Evolutionary conservation across 257 asterid genomes (phyloP).

Genomic region (Nicotiana noctiflora): DNA sequence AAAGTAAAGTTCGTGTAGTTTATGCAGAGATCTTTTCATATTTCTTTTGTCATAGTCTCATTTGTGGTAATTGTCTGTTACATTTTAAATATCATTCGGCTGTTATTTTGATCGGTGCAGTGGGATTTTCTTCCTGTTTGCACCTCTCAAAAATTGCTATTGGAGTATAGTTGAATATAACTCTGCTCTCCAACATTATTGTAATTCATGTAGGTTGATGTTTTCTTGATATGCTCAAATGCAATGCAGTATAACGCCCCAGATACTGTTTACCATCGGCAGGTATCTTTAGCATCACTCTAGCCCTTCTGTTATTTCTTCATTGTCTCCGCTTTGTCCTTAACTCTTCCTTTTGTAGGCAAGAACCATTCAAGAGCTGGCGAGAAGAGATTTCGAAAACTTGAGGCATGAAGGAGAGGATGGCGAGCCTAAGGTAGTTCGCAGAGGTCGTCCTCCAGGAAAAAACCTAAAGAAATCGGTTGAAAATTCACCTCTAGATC

Average conservation of each 20-base stretch:
- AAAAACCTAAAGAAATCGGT: constrained; percentile 58
- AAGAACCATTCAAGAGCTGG: constrained; percentile 75
- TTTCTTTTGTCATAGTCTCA: background rate
- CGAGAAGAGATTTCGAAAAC: constrained; percentile 76
- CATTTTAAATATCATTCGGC: background rate
- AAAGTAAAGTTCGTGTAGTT: background rate
- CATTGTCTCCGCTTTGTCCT: constrained; percentile 9
- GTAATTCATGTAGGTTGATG: constrained; percentile 65
- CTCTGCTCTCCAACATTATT: background rate
- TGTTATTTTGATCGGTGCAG: too few species aligned
- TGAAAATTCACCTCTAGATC: constrained; percentile 49
- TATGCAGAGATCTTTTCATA: background rate
- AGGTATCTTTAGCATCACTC: constrained; percentile 38
- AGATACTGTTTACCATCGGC: constrained; percentile 81
- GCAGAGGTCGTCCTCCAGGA: constrained; percentile 95
- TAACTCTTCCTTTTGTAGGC: constrained; percentile 46
- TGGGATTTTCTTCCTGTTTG: too few species aligned
- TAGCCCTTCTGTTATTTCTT: background rate
- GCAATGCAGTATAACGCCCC: constrained; percentile 88
- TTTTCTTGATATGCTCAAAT: constrained; percentile 78
- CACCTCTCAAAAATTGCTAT: too few species aligned
- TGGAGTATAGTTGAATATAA: background rate
- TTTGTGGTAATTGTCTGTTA: background rate
- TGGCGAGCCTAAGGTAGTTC: constrained; percentile 85
- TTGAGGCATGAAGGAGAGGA: constrained; percentile 80